Percentiles rank a stretch among this genome's conserved stretches.
phyloP scores from a whole-genome alignment of 345 rosid genomes.

The rapeseed (Brassica napus) region Da-Ae NC_063444.1:46817501-46818000 shows the following conservation, averaged over 20 bases:
- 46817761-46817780: slow-evolving; percentile 23
- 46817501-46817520: background rate
- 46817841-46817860: background rate
- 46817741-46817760: background rate
- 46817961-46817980: no score
- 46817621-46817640: background rate
- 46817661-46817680: background rate
- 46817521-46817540: background rate
- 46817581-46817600: slow-evolving; percentile 7
- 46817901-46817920: no score
- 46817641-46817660: background rate
- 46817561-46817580: slow-evolving; percentile 23
- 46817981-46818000: no score
- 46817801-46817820: background rate
- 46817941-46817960: no score
- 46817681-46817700: slow-evolving; percentile 12
- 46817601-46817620: background rate
- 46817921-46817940: no score
- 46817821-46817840: slow-evolving; percentile 1
- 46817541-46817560: slow-evolving; percentile 19
- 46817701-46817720: slow-evolving; percentile 10
- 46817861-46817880: no score
- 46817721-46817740: background rate
- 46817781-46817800: background rate
- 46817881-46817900: no score